Base-by-base conservation (phyloP, 2,329 filamentous ascomycete genomes). In the Myriosclerotinia curreyana region DNA sequence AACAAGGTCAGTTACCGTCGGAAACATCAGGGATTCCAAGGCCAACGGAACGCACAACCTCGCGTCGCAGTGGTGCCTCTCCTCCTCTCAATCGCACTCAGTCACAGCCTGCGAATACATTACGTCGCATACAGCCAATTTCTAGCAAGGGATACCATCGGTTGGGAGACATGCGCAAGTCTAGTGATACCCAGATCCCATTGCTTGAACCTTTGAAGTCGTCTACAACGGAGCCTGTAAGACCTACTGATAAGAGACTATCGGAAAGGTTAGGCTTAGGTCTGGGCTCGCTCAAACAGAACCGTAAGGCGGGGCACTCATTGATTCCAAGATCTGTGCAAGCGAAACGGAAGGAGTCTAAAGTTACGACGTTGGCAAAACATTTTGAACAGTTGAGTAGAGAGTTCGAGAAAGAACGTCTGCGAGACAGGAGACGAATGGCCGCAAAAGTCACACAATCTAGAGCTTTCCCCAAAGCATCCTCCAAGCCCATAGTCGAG, bases 381-480 rank as follows among this genome's bases (percentile, higher is more conserved):
- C 95, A 98, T 75, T 98, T 99, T 74, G 96, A 99, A 76, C 93
- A 98, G 75, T 82, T 99, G 64, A 97, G 92, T 71, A 88, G 93
- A 31, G 96, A 99, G 73, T 99, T 99, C 70, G 73, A 75, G 59
- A 96, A 94, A 71, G 94, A 99, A 77, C 86, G 95, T 52, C 85
- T 96, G 69, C 88, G 90, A 56, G 94, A 98, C 75, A 86, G 91
- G 69, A 89, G 88, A 71, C 89, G 92, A 74, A 82, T 91, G 65
- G 90, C 91, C 34, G 90, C 91, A 53, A 92, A 88, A 72, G 87
- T 89, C 73, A 83, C 85, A 51, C 81, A 82, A 74, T 91, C 91
- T 17, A 85, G 93, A 67, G 91, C 92, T 0, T 94, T 94, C 74
- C 94, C 95, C 25, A 86, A 95, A 68, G 91, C 92, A 49, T 93